Percentiles rank a stretch among this genome's conserved stretches.
Evolutionary conservation across 2,329 filamentous ascomycete genomes (phyloP).

Genomic region (Aspergillus fructus): DNA sequence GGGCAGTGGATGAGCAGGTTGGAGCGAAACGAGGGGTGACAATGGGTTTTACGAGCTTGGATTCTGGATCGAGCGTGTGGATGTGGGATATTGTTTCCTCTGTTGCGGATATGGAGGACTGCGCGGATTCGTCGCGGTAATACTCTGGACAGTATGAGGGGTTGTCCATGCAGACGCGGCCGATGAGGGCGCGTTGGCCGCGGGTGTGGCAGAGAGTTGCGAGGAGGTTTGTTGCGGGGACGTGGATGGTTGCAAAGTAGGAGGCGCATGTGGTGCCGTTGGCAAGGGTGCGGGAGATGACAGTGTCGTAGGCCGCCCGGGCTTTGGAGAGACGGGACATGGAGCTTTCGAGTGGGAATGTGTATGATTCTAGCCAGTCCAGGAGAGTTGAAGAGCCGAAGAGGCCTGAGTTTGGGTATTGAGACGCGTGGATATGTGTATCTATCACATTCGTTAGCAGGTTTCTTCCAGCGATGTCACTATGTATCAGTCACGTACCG

Average conservation of each 20-base stretch:
- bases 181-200: slow-evolving; percentile 88
- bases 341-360: slow-evolving; percentile 85
- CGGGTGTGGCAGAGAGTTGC: slow-evolving; percentile 74
- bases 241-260: slow-evolving; percentile 92
- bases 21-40: slow-evolving; percentile 70
- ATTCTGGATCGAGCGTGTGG: slow-evolving; percentile 62
- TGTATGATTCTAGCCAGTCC: slow-evolving; percentile 92
- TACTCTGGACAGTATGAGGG: slow-evolving; percentile 64
- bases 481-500: slow-evolving; percentile 28
- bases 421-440: slow-evolving; percentile 91
- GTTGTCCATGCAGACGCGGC: slow-evolving; percentile 92
- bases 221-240: slow-evolving; percentile 85
- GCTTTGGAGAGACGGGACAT: slow-evolving; percentile 48
- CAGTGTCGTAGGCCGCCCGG: slow-evolving; percentile 67
- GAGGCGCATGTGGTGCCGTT: slow-evolving; percentile 90
- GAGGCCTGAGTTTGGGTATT: slow-evolving; percentile 91
- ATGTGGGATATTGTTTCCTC: slow-evolving; percentile 65
- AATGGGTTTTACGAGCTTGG: slow-evolving; percentile 68
- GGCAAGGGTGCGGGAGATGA: slow-evolving; percentile 75
- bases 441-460: slow-evolving; percentile 52
- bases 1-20: slow-evolving; percentile 52
- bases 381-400: slow-evolving; percentile 92
- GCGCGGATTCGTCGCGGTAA: slow-evolving; percentile 73
- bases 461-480: neutral
- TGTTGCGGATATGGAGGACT: slow-evolving; percentile 58